Base-by-base conservation (phyloP, 192 early-diverging fungal genomes). In the Coemansia reversa region DNA sequence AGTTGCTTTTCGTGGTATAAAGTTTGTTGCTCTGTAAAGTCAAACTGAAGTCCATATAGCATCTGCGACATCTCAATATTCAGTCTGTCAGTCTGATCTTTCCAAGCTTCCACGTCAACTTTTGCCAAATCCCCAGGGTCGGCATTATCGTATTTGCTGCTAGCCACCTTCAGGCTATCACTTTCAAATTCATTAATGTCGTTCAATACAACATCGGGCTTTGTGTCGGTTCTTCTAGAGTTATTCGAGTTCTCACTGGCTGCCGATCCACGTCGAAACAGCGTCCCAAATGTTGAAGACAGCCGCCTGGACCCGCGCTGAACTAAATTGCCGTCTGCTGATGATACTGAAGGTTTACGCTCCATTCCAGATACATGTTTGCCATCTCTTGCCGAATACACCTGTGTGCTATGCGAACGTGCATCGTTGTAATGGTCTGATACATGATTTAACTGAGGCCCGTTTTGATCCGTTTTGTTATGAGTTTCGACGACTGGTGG, bases 251-350 rank as follows among this genome's bases (percentile, higher is more conserved):
- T 47, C 1, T 54, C 61, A 16, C 55, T 59, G 18, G 52, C 45
- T 4, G 33, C 19, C 0, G 64, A 69, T 9, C 60, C 62, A 12
- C 76, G 67, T 9, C 72, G 58, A 27, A 74, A 57, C 42, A 74
- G 45, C 29, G 58, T 55, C 7, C 72, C 65, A 27, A 79, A 58
- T 7, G 76, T 67, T 24, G 56, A 25, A 0, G 76, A 74, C 4
- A 74, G 39, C 28, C 67, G 66, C 56, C 70, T 79, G 11, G 76
- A 79, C n/a, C 48, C 59, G 39, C 76, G 76, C 16, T 62, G 58
- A 30, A 74, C 9, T 60, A 74, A 48, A 32, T 55, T 51, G 3
- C 64, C 65, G 2, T 70, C 77, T 35, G 67, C 53, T 9, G 63
- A 22, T 7, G 76, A 79, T 4, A 50, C 60, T 0, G 76, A 62